Evolutionary conservation across 257 asterid genomes (phyloP).

Genomic region (Solanum infundibuliforme): DNA sequence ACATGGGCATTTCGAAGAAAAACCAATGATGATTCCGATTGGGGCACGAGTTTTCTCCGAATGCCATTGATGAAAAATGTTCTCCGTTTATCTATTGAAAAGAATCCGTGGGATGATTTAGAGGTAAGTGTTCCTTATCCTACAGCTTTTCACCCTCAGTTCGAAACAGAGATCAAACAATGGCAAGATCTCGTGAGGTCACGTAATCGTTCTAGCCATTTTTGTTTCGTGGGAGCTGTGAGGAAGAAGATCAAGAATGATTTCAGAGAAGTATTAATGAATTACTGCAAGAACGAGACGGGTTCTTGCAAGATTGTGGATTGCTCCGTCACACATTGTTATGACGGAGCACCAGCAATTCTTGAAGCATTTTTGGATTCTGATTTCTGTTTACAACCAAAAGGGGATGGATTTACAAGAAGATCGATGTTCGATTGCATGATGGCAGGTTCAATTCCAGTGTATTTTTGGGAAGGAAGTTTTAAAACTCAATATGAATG

Average conservation of each 20-base stretch:
- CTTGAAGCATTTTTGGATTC: constrained; percentile 26
- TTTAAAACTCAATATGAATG: constrained; percentile 25
- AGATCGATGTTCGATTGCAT: constrained; percentile 37
- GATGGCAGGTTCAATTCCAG: constrained; percentile 39
- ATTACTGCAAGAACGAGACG: constrained; percentile 14
- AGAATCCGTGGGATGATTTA: constrained; percentile 12
- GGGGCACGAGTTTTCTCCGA: constrained; percentile 52
- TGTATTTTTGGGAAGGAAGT: constrained; percentile 28
- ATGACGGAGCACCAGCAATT: constrained; percentile 20
- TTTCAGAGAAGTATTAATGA: constrained; percentile 13
- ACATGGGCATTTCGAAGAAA: constrained; percentile 68
- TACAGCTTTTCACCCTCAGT: constrained; percentile 27
- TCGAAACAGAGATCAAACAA: constrained; percentile 5
- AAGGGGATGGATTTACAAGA: constrained; percentile 29
- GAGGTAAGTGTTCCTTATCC: constrained; percentile 32
- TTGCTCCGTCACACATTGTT: constrained; percentile 14
- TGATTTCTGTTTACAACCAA: constrained; percentile 37
- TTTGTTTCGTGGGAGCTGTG: constrained; percentile 16
- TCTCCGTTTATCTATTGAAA: constrained; percentile 33
- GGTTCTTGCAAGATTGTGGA: constrained; percentile 17
- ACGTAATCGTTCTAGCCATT: constrained; percentile 12
- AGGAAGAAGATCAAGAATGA: constrained; percentile 22
- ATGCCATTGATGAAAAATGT: constrained; percentile 46
- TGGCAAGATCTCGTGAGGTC: constrained; percentile 17
- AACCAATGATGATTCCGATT: constrained; percentile 25